These are phyloP conservation scores for Furcasterigmium furcatum DNA, from an alignment of 2,329 filamentous ascomycete genomes.

Conservation along the genomic window DNA sequence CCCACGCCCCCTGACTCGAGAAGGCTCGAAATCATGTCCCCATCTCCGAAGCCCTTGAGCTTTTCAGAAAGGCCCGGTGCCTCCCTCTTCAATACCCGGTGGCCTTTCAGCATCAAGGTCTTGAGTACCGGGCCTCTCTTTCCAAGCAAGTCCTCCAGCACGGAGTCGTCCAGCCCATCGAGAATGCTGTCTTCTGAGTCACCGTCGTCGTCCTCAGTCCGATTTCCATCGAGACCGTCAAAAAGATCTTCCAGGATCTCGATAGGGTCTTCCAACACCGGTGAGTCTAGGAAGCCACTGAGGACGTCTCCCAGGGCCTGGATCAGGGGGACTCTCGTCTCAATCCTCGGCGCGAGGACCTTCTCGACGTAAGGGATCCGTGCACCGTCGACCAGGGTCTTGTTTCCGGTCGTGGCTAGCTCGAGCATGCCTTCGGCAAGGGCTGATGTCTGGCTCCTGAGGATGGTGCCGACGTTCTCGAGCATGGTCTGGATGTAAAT, in stretches of 20 bases:
- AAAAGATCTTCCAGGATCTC: neutral
- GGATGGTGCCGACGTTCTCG: neutral
- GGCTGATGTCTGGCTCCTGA: neutral
- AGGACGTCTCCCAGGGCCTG: neutral
- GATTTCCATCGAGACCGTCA: neutral
- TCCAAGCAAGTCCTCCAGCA: neutral
- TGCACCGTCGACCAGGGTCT: neutral
- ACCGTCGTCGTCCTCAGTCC: neutral
- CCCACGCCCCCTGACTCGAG: too few relatives aligned
- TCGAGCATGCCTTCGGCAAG: neutral
- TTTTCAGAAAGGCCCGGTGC: neutral
- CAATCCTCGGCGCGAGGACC: neutral
- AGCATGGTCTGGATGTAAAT: neutral
- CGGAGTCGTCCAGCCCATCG: neutral
- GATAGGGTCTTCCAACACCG: neutral
- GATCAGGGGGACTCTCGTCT: neutral
- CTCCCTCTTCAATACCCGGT: neutral
- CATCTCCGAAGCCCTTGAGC: neutral
- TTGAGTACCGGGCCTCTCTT: neutral
- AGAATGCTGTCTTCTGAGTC: too few relatives aligned
- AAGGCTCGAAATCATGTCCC: too few relatives aligned
- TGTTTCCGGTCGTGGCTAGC: neutral
- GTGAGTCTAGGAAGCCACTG: neutral
- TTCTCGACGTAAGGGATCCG: neutral
- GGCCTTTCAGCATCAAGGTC: neutral